Evolutionary conservation across 352 stramenopile species (phyloP).

Genomic region (Phytophthora kernoviae): DNA sequence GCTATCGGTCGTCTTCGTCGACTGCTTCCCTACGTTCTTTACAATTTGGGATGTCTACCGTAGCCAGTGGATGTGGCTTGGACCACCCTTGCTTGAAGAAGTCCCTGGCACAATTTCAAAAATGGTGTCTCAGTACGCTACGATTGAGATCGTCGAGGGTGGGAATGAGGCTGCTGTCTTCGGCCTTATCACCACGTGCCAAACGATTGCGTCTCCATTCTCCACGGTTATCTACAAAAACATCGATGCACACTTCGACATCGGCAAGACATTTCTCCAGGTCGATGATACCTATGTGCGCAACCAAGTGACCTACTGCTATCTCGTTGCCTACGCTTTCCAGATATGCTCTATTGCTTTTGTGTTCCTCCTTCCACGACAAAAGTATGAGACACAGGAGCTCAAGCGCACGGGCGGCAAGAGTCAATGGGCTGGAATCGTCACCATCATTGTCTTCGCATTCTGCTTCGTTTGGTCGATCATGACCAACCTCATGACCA

Average conservation of each 20-base stretch:
- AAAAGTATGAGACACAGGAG: constrained; percentile 48
- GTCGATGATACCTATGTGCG: constrained; percentile 35
- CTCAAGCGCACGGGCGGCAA: constrained; percentile 43
- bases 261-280: constrained; percentile 30
- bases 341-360: constrained; percentile 42
- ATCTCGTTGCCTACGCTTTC: constrained; percentile 49
- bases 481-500: constrained; percentile 60
- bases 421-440: constrained; percentile 39
- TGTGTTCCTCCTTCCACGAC: constrained; percentile 41
- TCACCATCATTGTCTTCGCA: constrained; percentile 41
- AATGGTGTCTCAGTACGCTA: constrained; percentile 50
- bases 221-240: constrained; percentile 55
- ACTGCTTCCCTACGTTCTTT: constrained; percentile 47
- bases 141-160: constrained; percentile 51
- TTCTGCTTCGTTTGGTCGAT: constrained; percentile 55
- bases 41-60: constrained; percentile 60
- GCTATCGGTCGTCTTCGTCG: constrained; percentile 39
- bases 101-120: constrained; percentile 43
- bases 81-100: constrained; percentile 45
- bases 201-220: constrained; percentile 46
- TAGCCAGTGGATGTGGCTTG: constrained; percentile 63
- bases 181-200: constrained; percentile 47
- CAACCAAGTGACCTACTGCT: constrained; percentile 41
- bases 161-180: constrained; percentile 57
- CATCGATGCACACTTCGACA: constrained; percentile 52